phyloP scores from a whole-genome alignment of 176 grass and related monocot species.

The Dactylis glomerata region DNA sequence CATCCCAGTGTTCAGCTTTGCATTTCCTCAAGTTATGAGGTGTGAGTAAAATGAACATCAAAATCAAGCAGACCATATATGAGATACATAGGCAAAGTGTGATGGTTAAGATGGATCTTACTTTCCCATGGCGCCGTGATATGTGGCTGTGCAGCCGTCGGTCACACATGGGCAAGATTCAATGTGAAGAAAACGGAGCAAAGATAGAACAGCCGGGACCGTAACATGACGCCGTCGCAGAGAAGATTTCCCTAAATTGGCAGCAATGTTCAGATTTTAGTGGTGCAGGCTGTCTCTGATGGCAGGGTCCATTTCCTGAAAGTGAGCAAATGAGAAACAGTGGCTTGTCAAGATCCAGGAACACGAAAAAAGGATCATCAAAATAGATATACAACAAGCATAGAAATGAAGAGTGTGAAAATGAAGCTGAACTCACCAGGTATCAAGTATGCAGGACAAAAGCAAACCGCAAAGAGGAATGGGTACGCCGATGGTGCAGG shows the following conservation, averaged over 20 bases:
- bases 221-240: constrained; percentile 9
- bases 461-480: background rate
- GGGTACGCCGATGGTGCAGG: background rate
- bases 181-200: constrained; percentile 30
- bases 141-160: constrained; percentile 40
- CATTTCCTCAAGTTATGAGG: background rate
- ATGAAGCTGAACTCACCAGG: too few species aligned
- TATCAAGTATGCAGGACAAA: constrained; percentile 8
- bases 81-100: background rate
- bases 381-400: background rate
- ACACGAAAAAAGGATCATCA: background rate
- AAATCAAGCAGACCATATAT: constrained; percentile 5
- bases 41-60: background rate
- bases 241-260: background rate
- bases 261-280: constrained; percentile 14
- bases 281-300: background rate
- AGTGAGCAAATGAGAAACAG: background rate
- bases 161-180: constrained; percentile 32
- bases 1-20: too few species aligned
- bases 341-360: constrained; percentile 11
- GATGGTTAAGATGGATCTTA: constrained; percentile 25
- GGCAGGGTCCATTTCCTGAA: constrained; percentile 20
- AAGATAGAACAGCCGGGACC: background rate
- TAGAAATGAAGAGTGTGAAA: background rate
- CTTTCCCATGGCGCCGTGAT: constrained; percentile 78